Base-by-base conservation (phyloP, 208 protist genomes). In the Trypanosomatidae sp. region DNA sequence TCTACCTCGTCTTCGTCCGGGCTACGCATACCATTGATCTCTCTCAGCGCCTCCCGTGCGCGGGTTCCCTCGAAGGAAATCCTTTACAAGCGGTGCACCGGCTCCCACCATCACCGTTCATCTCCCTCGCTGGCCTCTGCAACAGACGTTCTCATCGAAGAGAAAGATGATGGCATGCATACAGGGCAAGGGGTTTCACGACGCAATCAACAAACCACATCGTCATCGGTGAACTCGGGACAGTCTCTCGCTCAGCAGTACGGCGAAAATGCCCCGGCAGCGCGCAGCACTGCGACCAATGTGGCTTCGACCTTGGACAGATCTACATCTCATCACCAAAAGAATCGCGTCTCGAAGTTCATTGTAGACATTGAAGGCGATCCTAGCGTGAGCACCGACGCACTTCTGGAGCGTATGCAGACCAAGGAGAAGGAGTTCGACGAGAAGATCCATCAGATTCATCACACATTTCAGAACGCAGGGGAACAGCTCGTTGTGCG, bases 381-480 rank as follows among this genome's bases (percentile, higher is more conserved):
- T 17, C 50, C 65, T 3, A 60, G 30, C 28, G 53, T 47, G 6
- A 69, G 49, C 46, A 72, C 78, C 36, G 90, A 95, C 52, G 75
- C 85, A 6, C 66, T 93, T 15, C 71, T 91, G 41, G 71, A 73
- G 44, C 74, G 82, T 30, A 77, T 93, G 78, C 69, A 75, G 28
- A 80, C 80, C 53, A 91, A 91, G 67, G 89, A 94, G 62, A 82
- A 74, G 67, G 82, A 86, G 62, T 94, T 96, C 73, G 89, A 96
- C 58, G 74, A 81, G 5, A 87, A 91, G 68, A 88, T 96, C 30
- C 69, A 82, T 28, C 83, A 87, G 25, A 90, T 96, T 66, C 86
- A 95, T 62, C 66, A 91, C 60, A 95, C 87, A 30, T 90, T 96
- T 28, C 73, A 82, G 50, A 83, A 78, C 62, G 92, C 90, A 15